Percentiles rank a stretch among this genome's conserved stretches.
These are phyloP conservation scores for Pezicula neosporulosa DNA, from an alignment of 2,329 filamentous ascomycete genomes.

Conservation along the genomic window DNA sequence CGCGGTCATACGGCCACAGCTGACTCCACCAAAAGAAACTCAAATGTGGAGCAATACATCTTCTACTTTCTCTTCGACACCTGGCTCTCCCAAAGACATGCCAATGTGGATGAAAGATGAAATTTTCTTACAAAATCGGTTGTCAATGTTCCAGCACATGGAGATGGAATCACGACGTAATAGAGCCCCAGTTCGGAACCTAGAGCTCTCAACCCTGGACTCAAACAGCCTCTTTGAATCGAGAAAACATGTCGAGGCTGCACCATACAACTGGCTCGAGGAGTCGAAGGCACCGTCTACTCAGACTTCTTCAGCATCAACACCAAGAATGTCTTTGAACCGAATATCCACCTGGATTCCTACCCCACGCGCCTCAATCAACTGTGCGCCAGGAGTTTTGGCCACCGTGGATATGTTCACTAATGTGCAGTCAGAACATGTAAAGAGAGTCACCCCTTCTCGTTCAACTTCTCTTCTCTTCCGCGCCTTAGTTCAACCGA, in stretches of 20 bases:
- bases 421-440: neutral
- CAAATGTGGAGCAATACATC: neutral
- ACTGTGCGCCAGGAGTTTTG: neutral
- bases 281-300: neutral
- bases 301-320: neutral
- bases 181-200: neutral
- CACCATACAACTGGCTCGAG: neutral
- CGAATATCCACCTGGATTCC: neutral
- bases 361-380: neutral
- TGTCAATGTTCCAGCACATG: neutral
- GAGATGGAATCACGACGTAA: neutral
- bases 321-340: no score
- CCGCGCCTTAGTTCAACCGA: neutral
- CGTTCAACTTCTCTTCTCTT: neutral
- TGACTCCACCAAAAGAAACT: neutral
- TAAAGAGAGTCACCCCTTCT: neutral
- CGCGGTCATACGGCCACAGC: slow-evolving; percentile 7
- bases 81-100: neutral
- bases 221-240: neutral
- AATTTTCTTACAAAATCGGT: neutral
- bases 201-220: neutral
- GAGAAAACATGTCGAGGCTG: neutral
- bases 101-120: neutral
- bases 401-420: neutral
- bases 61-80: neutral